Percentiles rank a stretch among this genome's conserved stretches.
Evolutionary conservation across 345 rosid species (phyloP).

Genomic region (Eutrema yunnanense): DNA sequence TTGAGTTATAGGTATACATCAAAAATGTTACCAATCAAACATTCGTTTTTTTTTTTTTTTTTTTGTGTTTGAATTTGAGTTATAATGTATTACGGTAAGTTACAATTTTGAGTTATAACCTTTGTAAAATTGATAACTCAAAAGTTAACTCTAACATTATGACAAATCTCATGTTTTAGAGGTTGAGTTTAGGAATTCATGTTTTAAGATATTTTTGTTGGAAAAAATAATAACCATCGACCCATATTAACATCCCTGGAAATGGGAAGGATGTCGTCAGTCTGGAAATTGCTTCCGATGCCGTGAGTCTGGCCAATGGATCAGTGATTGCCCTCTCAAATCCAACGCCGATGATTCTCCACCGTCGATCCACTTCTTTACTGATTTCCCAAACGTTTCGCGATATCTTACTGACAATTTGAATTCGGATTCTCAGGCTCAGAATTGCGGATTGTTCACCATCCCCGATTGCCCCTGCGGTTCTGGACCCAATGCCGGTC

Average conservation of each 20-base stretch:
- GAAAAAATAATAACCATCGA: neutral
- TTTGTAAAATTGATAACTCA: too few relatives aligned
- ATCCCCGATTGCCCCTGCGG: slow-evolving; percentile 29
- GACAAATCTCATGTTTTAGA: too few relatives aligned
- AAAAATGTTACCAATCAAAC: too few relatives aligned
- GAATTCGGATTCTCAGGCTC: neutral
- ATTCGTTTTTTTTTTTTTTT: too few relatives aligned
- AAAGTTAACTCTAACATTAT: too few relatives aligned
- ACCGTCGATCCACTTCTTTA: slow-evolving; percentile 16
- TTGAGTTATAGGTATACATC: too few relatives aligned
- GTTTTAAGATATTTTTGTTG: neutral
- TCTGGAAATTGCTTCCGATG: slow-evolving; percentile 23
- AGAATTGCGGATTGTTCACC: slow-evolving; percentile 10
- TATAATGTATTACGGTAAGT: too few relatives aligned
- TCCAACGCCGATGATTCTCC: neutral
- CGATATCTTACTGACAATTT: neutral
- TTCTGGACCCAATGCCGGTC: slow-evolving; percentile 12
- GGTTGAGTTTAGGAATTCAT: too few relatives aligned
- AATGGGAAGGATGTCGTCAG: neutral
- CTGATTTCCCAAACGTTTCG: neutral
- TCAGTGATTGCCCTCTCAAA: slow-evolving; percentile 24
- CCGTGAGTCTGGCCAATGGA: slow-evolving; percentile 31
- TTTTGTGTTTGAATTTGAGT: too few relatives aligned
- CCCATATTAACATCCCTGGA: neutral
- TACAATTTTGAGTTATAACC: too few relatives aligned